Percentiles rank a stretch among this genome's conserved stretches.
phyloP scores from a whole-genome alignment of 331 rosid genomes.

The Stylosanthes scabra region DNA sequence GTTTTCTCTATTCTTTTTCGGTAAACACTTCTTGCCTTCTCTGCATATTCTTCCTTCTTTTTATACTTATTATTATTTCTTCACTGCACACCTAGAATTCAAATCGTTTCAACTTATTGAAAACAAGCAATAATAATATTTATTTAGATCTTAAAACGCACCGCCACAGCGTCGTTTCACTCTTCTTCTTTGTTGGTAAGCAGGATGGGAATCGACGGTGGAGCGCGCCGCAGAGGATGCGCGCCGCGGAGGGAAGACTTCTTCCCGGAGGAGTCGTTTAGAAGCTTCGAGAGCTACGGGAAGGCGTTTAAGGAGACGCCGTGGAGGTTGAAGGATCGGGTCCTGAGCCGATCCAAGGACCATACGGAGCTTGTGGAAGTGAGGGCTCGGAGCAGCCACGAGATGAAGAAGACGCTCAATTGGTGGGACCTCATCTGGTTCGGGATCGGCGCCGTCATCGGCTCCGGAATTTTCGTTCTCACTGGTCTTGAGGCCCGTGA shows the following conservation, averaged over 20 bases:
- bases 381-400: constrained; percentile 55
- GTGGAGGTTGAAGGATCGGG: constrained; percentile 54
- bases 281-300: constrained; percentile 58
- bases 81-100: too few species aligned
- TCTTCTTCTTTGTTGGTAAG: not conserved
- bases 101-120: too few species aligned
- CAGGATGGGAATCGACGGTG: constrained; percentile 38
- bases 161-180: not conserved
- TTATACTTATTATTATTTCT: too few species aligned
- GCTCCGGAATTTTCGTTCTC: constrained; percentile 60
- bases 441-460: constrained; percentile 56
- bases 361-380: constrained; percentile 64
- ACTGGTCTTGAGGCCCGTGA: constrained; percentile 50
- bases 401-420: constrained; percentile 59
- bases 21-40: too few species aligned
- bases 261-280: constrained; percentile 83
- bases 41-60: too few species aligned
- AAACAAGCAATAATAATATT: too few species aligned
- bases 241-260: constrained; percentile 55
- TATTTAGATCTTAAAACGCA: constrained; percentile 2
- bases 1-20: not conserved
- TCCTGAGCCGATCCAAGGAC: constrained; percentile 62
- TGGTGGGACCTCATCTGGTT: constrained; percentile 74
- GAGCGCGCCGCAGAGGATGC: constrained; percentile 56
- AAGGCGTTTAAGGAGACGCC: constrained; percentile 58